These are phyloP conservation scores for Phanerochaete carnosa DNA, from an alignment of 768 basidiomycete genomes.

Conservation along the genomic window DNA sequence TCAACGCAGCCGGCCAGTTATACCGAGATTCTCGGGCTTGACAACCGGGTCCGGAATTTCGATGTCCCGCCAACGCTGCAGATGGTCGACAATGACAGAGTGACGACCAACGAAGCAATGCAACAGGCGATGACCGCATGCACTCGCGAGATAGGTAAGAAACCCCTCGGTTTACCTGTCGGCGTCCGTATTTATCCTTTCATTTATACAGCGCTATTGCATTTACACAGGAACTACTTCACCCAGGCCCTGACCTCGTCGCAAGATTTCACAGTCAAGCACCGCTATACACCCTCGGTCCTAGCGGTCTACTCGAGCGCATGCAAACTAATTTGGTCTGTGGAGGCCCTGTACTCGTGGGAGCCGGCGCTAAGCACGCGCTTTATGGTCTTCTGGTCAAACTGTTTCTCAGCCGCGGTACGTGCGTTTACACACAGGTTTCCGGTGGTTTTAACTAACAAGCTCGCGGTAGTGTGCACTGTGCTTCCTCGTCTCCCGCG, in stretches of 20 bases:
- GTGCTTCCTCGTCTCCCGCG: slow-evolving; percentile 60
- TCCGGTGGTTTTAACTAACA: not conserved
- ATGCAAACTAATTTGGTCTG: slow-evolving; percentile 51
- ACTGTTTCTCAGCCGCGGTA: slow-evolving; percentile 69
- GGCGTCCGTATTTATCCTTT: not conserved
- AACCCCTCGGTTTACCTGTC: not conserved
- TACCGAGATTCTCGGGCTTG: slow-evolving; percentile 47
- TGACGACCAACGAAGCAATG: slow-evolving; percentile 50
- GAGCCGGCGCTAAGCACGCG: slow-evolving; percentile 61
- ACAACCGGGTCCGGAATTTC: slow-evolving; percentile 54
- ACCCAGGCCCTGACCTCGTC: slow-evolving; percentile 57
- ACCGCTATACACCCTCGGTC: slow-evolving; percentile 66
- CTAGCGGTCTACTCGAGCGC: slow-evolving; percentile 65
- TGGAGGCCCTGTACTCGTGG: slow-evolving; percentile 53
- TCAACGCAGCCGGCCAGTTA: slow-evolving; percentile 52
- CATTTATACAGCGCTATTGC: slow-evolving; percentile 48
- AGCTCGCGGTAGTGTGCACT: slow-evolving; percentile 45
- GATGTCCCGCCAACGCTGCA: slow-evolving; percentile 48
- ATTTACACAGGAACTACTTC: slow-evolving; percentile 66
- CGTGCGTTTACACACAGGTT: slow-evolving; percentile 42
- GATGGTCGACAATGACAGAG: slow-evolving; percentile 35
- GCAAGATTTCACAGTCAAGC: slow-evolving; percentile 53
- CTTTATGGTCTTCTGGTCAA: slow-evolving; percentile 73
- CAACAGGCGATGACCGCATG: slow-evolving; percentile 59
- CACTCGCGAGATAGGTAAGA: slow-evolving; percentile 61